Percentiles rank a stretch among this genome's conserved stretches.
These are phyloP conservation scores for Knufia petricola DNA, from an alignment of 2,329 filamentous ascomycete genomes.

Conservation along the genomic window DNA sequence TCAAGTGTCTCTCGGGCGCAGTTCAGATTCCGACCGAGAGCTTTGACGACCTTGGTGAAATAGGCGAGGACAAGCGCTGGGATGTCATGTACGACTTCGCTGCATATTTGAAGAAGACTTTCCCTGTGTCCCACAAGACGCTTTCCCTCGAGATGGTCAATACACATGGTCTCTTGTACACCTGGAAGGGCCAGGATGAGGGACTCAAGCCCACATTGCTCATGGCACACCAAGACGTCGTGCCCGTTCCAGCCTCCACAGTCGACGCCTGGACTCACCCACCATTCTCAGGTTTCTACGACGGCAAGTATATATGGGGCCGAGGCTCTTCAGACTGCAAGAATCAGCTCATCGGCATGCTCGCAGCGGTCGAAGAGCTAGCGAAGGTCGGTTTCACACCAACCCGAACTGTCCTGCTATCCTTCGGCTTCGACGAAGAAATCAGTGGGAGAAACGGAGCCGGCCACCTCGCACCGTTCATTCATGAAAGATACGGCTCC, in stretches of 20 bases:
- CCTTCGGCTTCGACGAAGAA: slow-evolving; percentile 58
- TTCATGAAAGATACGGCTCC: slow-evolving; percentile 43
- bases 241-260: slow-evolving; percentile 47
- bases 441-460: slow-evolving; percentile 45
- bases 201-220: slow-evolving; percentile 47
- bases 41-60: slow-evolving; percentile 45
- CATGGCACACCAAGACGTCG: slow-evolving; percentile 57
- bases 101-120: slow-evolving; percentile 40
- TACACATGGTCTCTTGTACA: slow-evolving; percentile 50
- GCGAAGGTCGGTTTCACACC: slow-evolving; percentile 44
- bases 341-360: slow-evolving; percentile 48
- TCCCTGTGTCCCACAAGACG: slow-evolving; percentile 35
- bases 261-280: slow-evolving; percentile 48
- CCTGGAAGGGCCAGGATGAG: slow-evolving; percentile 44
- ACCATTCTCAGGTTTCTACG: slow-evolving; percentile 50
- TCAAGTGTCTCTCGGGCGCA: slow-evolving; percentile 32
- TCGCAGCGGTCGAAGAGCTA: slow-evolving; percentile 49
- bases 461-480: slow-evolving; percentile 35
- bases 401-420: slow-evolving; percentile 46
- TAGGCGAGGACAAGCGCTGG: slow-evolving; percentile 51
- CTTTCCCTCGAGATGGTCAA: slow-evolving; percentile 43
- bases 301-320: slow-evolving; percentile 52
- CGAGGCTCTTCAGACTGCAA: slow-evolving; percentile 53
- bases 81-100: slow-evolving; percentile 49
- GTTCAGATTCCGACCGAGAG: slow-evolving; percentile 48